A percentile compares a stretch with the other conserved stretches of the same genome.
These are phyloP conservation scores for Tolypocladium amazonense DNA, from an alignment of 2,329 filamentous ascomycete species.

Conservation along the genomic window DNA sequence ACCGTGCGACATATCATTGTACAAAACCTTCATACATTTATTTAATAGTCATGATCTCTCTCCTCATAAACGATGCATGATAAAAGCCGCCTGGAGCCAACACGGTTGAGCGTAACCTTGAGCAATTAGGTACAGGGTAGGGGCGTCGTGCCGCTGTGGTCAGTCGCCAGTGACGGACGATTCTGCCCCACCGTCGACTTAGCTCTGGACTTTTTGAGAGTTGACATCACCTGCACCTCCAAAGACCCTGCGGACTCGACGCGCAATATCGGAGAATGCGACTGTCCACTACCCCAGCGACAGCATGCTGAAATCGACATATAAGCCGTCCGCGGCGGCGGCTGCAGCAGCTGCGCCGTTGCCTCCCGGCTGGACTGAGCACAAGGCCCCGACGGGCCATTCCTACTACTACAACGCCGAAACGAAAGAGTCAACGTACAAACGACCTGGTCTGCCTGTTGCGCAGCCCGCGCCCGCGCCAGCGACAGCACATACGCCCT, in stretches of 20 bases:
- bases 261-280: not conserved
- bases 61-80: not conserved
- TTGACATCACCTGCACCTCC: not conserved
- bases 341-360: conserved; percentile 41
- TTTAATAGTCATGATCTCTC: too few species aligned
- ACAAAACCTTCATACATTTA: too few species aligned
- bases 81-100: not conserved
- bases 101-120: not conserved
- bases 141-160: not conserved
- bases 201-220: not conserved
- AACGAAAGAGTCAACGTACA: conserved; percentile 82
- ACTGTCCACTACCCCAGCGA: too few species aligned
- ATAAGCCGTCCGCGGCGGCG: conserved; percentile 43
- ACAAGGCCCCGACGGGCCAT: conserved; percentile 80
- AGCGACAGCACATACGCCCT: conserved; percentile 17
- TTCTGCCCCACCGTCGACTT: not conserved
- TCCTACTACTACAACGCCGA: conserved; percentile 77
- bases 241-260: not conserved
- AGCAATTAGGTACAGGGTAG: not conserved
- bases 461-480: conserved; percentile 13
- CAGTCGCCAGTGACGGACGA: not conserved
- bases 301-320: conserved; percentile 67
- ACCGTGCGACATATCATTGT: not conserved
- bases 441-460: conserved; percentile 45
- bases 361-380: conserved; percentile 80